Evolutionary conservation across 768 basidiomycete genomes (phyloP).

Genomic region (Albatrellus ellisii): DNA sequence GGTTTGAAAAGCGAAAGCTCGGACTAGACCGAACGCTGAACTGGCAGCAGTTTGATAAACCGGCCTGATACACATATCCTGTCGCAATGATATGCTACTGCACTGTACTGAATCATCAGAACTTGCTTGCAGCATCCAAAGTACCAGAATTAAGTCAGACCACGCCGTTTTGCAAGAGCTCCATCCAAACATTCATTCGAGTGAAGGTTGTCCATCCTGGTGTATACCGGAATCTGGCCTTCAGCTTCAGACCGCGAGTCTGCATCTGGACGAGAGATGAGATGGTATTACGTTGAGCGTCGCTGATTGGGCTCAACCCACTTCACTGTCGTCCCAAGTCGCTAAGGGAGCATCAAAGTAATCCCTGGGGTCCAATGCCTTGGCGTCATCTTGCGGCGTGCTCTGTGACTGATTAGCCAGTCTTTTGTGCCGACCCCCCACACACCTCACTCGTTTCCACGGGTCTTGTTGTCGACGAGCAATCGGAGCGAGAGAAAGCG

Average conservation of each 20-base stretch:
- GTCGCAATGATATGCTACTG: neutral
- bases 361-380: no score
- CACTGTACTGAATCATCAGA: constrained; percentile 5
- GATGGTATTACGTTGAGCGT: constrained; percentile 26
- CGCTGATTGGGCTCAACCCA: constrained; percentile 31
- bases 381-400: no score
- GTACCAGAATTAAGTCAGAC: constrained; percentile 45
- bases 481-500: no score
- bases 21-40: constrained; percentile 11
- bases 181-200: constrained; percentile 30
- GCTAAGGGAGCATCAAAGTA: constrained; percentile 32
- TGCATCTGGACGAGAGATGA: constrained; percentile 28
- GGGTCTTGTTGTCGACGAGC: no score
- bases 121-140: constrained; percentile 27
- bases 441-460: no score
- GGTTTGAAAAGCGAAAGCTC: constrained; percentile 13
- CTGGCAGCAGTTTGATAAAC: constrained; percentile 8
- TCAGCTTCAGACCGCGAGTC: constrained; percentile 29
- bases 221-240: constrained; percentile 39
- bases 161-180: constrained; percentile 28
- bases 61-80: constrained; percentile 6
- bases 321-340: constrained; percentile 32
- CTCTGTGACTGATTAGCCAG: no score
- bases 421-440: no score
- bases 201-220: constrained; percentile 35